A percentile compares a stretch with the other conserved stretches of the same genome.
Conservation (phyloP, 441 rosid species). For the Hura crepitans region DNA sequence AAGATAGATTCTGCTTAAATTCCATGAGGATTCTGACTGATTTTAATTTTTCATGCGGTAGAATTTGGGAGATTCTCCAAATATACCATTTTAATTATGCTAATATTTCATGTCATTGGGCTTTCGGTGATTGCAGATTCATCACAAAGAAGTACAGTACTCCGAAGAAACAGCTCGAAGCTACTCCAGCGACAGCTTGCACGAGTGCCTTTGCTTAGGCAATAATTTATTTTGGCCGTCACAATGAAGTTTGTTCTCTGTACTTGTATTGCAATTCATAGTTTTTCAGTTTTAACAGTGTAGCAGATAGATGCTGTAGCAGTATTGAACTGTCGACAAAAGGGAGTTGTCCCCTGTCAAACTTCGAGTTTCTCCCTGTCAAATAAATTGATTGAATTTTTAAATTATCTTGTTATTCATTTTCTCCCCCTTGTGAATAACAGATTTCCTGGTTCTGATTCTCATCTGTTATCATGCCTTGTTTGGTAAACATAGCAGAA, state of each 20-base stretch:
- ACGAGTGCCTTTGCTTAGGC: conserved; percentile 61
- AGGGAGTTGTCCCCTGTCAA: conserved; percentile 9
- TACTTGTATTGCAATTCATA: neutral
- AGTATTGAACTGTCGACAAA: conserved; percentile 12
- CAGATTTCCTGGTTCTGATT: neutral
- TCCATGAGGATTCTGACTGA: neutral
- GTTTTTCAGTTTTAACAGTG: conserved; percentile 13
- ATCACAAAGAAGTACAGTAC: conserved; percentile 84
- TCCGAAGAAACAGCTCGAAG: conserved; percentile 53
- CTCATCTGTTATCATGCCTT: neutral
- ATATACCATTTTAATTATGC: neutral
- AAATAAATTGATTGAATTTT: conserved; percentile 24
- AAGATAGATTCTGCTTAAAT: neutral
- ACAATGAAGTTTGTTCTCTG: neutral
- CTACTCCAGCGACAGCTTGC: conserved; percentile 70
- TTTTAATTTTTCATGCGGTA: no score
- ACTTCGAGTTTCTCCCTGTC: conserved; percentile 1
- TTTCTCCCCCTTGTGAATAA: conserved; percentile 11
- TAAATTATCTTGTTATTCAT: neutral
- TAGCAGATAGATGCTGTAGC: conserved; percentile 23
- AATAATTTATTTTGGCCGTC: conserved; percentile 4
- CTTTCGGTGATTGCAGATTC: conserved; percentile 63
- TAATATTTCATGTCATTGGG: neutral
- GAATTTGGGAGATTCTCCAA: neutral
- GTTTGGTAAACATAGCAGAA: neutral